Evolutionary conservation across 2,329 filamentous ascomycete genomes (phyloP).

Genomic region (Penicillium concentricum): DNA sequence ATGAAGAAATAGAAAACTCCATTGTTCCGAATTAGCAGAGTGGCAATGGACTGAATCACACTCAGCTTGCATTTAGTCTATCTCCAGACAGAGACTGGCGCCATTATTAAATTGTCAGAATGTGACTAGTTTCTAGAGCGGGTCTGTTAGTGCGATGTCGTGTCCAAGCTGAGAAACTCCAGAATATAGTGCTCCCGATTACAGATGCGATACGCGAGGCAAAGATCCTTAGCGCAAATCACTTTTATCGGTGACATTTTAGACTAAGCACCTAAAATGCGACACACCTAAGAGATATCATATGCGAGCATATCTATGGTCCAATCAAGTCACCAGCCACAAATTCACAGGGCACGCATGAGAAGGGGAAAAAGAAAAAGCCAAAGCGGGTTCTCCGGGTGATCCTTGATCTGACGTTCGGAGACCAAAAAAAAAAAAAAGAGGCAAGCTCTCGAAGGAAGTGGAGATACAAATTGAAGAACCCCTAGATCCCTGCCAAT

Average conservation of each 20-base stretch:
- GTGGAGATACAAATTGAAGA: conserved; percentile 23
- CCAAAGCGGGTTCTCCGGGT: neutral
- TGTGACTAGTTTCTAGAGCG: conserved; percentile 10
- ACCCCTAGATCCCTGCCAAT: conserved; percentile 23
- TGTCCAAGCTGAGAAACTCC: conserved; percentile 4
- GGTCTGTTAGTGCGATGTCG: conserved; percentile 1
- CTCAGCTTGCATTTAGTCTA: neutral
- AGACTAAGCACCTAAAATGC: neutral
- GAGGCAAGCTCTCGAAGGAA: conserved; percentile 20
- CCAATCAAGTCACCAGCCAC: conserved; percentile 7
- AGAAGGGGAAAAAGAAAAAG: neutral
- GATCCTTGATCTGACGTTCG: conserved; percentile 5
- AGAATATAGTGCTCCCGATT: neutral
- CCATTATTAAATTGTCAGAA: conserved; percentile 8
- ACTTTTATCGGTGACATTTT: neutral
- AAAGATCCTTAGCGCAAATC: neutral
- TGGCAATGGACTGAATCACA: neutral
- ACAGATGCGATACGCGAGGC: neutral
- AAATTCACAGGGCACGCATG: neutral
- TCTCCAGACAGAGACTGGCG: conserved; percentile 2
- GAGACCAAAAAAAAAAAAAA: neutral
- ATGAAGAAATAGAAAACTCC: neutral
- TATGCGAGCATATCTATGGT: conserved; percentile 31
- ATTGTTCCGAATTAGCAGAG: conserved; percentile 7
- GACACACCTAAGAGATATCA: conserved; percentile 32